Evolutionary conservation across 192 early-diverging fungal species (phyloP).

Genomic region (Geranomyces michiganensis): DNA sequence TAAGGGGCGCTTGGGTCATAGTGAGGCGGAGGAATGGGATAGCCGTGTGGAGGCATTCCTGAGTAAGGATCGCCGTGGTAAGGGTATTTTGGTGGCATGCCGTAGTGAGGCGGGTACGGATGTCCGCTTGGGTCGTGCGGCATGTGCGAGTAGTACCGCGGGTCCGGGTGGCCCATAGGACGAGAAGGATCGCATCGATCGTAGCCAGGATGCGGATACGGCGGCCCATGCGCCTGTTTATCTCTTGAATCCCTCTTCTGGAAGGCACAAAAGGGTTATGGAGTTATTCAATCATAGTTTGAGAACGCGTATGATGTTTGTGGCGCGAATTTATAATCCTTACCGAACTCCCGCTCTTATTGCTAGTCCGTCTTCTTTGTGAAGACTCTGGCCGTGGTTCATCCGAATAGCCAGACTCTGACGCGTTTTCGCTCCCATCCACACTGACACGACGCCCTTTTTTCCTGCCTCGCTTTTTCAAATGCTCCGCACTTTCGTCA

Average conservation of each 20-base stretch:
- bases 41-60: slow-evolving; percentile 23
- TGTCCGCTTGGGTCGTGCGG: slow-evolving; percentile 19
- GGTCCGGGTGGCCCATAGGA: slow-evolving; percentile 19
- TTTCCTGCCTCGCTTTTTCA: slow-evolving; percentile 26
- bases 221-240: background rate
- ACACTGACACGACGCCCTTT: slow-evolving; percentile 28
- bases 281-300: too few species aligned
- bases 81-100: slow-evolving; percentile 31
- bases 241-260: background rate
- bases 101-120: slow-evolving; percentile 21
- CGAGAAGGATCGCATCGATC: slow-evolving; percentile 22
- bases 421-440: slow-evolving; percentile 23
- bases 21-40: slow-evolving; percentile 13
- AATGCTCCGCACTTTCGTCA: slow-evolving; percentile 19
- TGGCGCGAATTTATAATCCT: too few species aligned
- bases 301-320: too few species aligned
- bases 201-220: slow-evolving; percentile 14
- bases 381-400: slow-evolving; percentile 18
- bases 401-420: slow-evolving; percentile 29
- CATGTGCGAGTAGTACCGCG: slow-evolving; percentile 27
- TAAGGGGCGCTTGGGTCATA: slow-evolving; percentile 9
- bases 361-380: slow-evolving; percentile 15
- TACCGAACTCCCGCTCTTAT: slow-evolving; percentile 19
- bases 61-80: slow-evolving; percentile 29
- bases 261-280: background rate